Evolutionary conservation across 1,284 basidiomycete species (phyloP), one percentile per base, ranked within the genome.

Genomic region (Ustilago lituana): DNA sequence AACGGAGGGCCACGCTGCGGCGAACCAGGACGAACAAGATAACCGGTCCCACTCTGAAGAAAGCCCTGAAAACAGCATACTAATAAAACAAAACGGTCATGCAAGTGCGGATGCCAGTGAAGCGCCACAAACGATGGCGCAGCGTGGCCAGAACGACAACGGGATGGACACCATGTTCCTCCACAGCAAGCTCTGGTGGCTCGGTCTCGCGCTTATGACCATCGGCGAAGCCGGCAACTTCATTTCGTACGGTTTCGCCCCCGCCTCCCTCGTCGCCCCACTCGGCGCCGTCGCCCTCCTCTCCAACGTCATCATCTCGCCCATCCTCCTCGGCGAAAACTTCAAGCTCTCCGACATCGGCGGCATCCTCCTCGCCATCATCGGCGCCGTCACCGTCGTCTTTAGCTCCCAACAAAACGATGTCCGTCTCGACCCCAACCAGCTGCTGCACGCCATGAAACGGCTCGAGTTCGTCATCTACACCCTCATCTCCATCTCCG

Each of bases 301-400:
- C 52, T 92, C 94, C 15, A 98, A 98, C 82, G 96, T 94, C 78
- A 86, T 94, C 43, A 93, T 98, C 70, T 92, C 95, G 0, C 95
- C 95, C 9, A 79, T 94, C 2, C 87, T 98, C 75, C 85, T 96
- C 2, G 38, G 59, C 23, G 65, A 76, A 38, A 78, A 64, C 23
- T 77, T 77, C 60, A 56, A 69, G 2, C 66, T 89, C 86, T 87
- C 88, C 40, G 95, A 98, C 80, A 84, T 97, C n/a, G 81, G 94
- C 31, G 95, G 95, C n/a, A 77, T 82, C 26, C 23, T 70, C 1
- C 59, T 82, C 2, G 76, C 75, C 15, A 76, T 77, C 39, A 47
- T 79, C 10, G 81, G 81, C n/a, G 78, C 80, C 0, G 74, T 80
- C 14, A 75, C 76, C 0, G 92, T 98, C n/a, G 94, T 98, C 4